Evolutionary conservation across 768 basidiomycete species (phyloP).

Genomic region (Amanita rimosa): DNA sequence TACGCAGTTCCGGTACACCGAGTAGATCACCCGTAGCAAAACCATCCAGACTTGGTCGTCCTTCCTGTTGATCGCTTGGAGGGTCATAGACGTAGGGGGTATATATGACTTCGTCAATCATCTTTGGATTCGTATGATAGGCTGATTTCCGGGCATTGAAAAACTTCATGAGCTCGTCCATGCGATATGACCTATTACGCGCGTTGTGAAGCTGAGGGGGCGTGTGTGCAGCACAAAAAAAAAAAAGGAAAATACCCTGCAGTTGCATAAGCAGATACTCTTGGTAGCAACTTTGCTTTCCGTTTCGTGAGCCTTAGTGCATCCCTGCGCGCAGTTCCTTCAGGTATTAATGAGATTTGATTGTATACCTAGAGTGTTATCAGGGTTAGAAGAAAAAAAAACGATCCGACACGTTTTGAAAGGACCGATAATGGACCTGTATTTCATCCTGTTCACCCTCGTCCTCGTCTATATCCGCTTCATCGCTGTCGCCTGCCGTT

Average conservation of each 20-base stretch:
- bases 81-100: constrained; percentile 82
- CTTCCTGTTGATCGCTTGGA: constrained; percentile 20
- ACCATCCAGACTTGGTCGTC: constrained; percentile 16
- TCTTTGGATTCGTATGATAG: constrained; percentile 77
- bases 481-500: constrained; percentile 55
- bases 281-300: constrained; percentile 82
- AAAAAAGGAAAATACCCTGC: constrained; percentile 47
- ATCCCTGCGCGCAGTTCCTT: constrained; percentile 87
- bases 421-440: constrained; percentile 29
- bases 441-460: constrained; percentile 50
- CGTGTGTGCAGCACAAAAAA: too few species aligned
- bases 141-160: constrained; percentile 73
- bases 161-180: constrained; percentile 81
- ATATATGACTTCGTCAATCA: constrained; percentile 90
- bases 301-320: constrained; percentile 86
- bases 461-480: constrained; percentile 54
- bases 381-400: constrained; percentile 3
- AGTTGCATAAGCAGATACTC: constrained; percentile 96
- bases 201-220: too few species aligned
- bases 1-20: constrained; percentile 61
- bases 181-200: constrained; percentile 69
- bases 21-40: constrained; percentile 60
- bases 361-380: constrained; percentile 62
- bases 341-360: constrained; percentile 88
- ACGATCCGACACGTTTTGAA: neutral